A percentile compares a stretch with the other conserved stretches of the same genome.
phyloP scores from a whole-genome alignment of 2,329 filamentous ascomycete genomes.

The Microdochium nivale region DNA sequence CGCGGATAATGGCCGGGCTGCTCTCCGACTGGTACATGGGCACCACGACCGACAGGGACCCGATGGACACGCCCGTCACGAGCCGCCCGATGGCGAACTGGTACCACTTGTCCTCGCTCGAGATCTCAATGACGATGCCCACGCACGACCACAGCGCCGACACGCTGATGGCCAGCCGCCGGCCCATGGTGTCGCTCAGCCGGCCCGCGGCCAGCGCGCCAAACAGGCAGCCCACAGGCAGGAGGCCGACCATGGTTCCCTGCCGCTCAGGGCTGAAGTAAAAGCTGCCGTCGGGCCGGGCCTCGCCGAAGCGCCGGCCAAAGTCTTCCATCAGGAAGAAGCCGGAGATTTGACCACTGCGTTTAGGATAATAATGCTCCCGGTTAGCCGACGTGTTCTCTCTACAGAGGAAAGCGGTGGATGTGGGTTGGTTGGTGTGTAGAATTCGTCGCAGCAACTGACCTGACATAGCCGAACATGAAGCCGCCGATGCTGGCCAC shows the following conservation, averaged over 20 bases:
- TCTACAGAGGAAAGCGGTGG: too few species aligned
- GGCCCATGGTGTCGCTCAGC: slow-evolving; percentile 52
- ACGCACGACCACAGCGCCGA: slow-evolving; percentile 55
- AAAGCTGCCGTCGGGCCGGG: slow-evolving; percentile 26
- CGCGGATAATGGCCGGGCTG: slow-evolving; percentile 54
- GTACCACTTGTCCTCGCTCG: slow-evolving; percentile 46
- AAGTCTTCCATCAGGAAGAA: slow-evolving; percentile 55
- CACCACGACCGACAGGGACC: slow-evolving; percentile 53
- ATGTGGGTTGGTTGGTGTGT: too few species aligned
- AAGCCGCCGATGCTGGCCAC: slow-evolving; percentile 47
- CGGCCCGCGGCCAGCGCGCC: slow-evolving; percentile 51
- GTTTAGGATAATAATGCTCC: slow-evolving; percentile 1
- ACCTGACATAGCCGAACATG: slow-evolving; percentile 51
- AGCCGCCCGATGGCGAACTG: slow-evolving; percentile 58
- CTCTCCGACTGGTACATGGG: slow-evolving; percentile 64
- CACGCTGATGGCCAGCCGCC: slow-evolving; percentile 51
- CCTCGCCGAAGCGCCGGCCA: slow-evolving; percentile 40
- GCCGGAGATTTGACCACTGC: slow-evolving; percentile 50
- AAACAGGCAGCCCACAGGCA: slow-evolving; percentile 50
- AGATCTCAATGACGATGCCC: slow-evolving; percentile 56
- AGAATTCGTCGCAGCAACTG: too few species aligned
- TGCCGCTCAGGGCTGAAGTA: slow-evolving; percentile 50
- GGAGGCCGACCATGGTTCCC: slow-evolving; percentile 55
- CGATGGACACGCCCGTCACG: slow-evolving; percentile 59
- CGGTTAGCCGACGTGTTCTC: too few species aligned